These are phyloP conservation scores for Ceratopteris richardii DNA, from an alignment of 75 land plant genomes.

Conservation along the genomic window DNA sequence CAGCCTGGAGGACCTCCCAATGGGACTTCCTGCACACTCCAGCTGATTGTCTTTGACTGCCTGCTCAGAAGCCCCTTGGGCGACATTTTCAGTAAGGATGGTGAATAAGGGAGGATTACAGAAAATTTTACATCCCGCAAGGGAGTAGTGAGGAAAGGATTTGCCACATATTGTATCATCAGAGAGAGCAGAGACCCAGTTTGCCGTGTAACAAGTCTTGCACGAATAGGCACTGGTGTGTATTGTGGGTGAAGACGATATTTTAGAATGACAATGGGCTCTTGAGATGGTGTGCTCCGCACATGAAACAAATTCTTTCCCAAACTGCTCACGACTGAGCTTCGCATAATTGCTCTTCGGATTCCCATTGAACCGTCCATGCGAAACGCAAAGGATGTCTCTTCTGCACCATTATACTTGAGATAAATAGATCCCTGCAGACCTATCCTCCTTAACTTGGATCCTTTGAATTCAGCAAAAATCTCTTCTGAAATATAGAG, in stretches of 20 bases:
- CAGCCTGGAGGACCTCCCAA: slow-evolving; percentile 52
- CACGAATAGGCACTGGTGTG: slow-evolving; percentile 73
- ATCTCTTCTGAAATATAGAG: slow-evolving; percentile 69
- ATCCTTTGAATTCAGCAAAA: slow-evolving; percentile 73
- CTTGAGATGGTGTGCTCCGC: slow-evolving; percentile 46
- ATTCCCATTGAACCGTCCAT: slow-evolving; percentile 60
- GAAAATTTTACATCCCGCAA: slow-evolving; percentile 64
- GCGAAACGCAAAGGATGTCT: slow-evolving; percentile 77
- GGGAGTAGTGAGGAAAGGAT: slow-evolving; percentile 54
- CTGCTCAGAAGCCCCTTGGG: slow-evolving; percentile 74
- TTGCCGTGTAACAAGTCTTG: slow-evolving; percentile 49
- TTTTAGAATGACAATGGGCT: slow-evolving; percentile 70
- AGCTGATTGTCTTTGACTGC: slow-evolving; percentile 52
- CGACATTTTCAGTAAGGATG: slow-evolving; percentile 65
- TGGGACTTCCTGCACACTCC: slow-evolving; percentile 61
- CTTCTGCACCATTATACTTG: slow-evolving; percentile 45
- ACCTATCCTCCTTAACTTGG: slow-evolving; percentile 52
- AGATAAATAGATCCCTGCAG: slow-evolving; percentile 59
- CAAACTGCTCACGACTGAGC: slow-evolving; percentile 54
- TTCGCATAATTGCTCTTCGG: slow-evolving; percentile 51
- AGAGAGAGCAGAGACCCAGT: slow-evolving; percentile 63
- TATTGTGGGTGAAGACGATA: slow-evolving; percentile 74
- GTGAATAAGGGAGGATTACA: slow-evolving; percentile 61
- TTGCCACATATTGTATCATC: slow-evolving; percentile 86
- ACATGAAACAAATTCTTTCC: slow-evolving; percentile 88